Percentiles rank a stretch among this genome's conserved stretches.
These are phyloP conservation scores for Chlamydomonas sp. DNA, from an alignment of 139 green algal species.

Conservation along the genomic window DNA sequence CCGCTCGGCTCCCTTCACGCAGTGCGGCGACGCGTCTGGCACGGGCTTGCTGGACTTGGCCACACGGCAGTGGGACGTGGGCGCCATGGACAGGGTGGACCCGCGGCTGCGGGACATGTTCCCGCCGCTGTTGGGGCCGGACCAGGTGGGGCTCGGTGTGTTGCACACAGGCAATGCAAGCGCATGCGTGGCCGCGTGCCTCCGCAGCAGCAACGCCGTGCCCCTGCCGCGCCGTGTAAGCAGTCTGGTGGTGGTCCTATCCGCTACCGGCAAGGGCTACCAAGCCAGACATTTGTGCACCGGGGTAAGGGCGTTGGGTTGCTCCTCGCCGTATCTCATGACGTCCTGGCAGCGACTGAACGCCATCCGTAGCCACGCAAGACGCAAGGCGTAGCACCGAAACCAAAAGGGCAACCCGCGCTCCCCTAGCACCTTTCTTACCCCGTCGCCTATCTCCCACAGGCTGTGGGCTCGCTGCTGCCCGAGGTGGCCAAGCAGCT, in stretches of 20 bases:
- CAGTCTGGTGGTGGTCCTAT: too few relatives aligned
- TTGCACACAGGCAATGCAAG: too few relatives aligned
- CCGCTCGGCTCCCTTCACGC: background rate
- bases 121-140: conserved; percentile 65
- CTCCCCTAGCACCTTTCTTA: background rate
- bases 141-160: conserved; percentile 52
- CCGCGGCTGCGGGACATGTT: conserved; percentile 53
- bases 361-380: too few relatives aligned
- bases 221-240: too few relatives aligned
- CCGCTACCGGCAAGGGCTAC: too few relatives aligned
- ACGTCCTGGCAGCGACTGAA: too few relatives aligned
- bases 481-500: conserved; percentile 64
- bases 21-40: conserved; percentile 81
- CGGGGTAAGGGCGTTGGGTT: too few relatives aligned
- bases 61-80: conserved; percentile 55
- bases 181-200: too few relatives aligned
- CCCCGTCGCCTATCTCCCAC: background rate
- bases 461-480: conserved; percentile 69
- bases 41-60: conserved; percentile 75
- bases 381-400: background rate
- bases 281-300: too few relatives aligned
- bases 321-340: too few relatives aligned
- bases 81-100: conserved; percentile 61
- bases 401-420: background rate
- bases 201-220: background rate